Evolutionary conservation across 495 filamentous ascomycete genomes (phyloP), one percentile per base, ranked within the genome.

Genomic region (Penicillium alfredii): DNA sequence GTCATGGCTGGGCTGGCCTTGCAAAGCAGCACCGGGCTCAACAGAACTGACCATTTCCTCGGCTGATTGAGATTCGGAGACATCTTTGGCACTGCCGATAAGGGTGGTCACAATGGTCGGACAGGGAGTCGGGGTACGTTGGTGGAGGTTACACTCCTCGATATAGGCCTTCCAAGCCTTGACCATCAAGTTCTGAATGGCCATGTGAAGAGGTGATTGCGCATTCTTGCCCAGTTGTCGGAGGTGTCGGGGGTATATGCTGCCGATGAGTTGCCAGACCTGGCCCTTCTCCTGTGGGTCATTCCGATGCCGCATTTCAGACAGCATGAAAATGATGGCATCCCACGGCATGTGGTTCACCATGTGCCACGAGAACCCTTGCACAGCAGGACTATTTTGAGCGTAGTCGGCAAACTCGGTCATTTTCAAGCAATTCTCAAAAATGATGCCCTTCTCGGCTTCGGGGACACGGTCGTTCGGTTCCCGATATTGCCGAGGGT

Each of bases 261-360:
- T 40, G 21, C 58, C 58, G 22, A 69, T 35, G 8, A 64, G 26
- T 3, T 39, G 12, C 66, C 64, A 69, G 2, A 57, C 64, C 21
- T 42, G 55, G 3, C 21, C 37, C 7, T 58, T 61, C 13, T 64
- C 52, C 12, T 46, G 36, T 4, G 51, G 55, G 11, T 51, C 47
- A 2, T 35, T 35, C 8, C 63, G 55, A 15, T 45, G 32, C n/a
- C 53, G 56, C 28, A 71, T 49, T 16, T 65, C 66, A 9, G 56
- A 59, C 3, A 71, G 29, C 38, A 70, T 56, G 27, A 60, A 58
- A 2, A 72, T 65, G 9, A 71, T 50, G 9, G 64, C 63, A 15
- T 64, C 59, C 52, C 62, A 63, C 4, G 60, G 64, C 42, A 68
- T 61, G 33, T 68, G 52, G 21, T 60, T 53, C 15, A 61, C 51